Percentiles rank a stretch among this genome's conserved stretches.
Conservation (phyloP, 73 alveolate species). For the Uronychia binucleata region DNA sequence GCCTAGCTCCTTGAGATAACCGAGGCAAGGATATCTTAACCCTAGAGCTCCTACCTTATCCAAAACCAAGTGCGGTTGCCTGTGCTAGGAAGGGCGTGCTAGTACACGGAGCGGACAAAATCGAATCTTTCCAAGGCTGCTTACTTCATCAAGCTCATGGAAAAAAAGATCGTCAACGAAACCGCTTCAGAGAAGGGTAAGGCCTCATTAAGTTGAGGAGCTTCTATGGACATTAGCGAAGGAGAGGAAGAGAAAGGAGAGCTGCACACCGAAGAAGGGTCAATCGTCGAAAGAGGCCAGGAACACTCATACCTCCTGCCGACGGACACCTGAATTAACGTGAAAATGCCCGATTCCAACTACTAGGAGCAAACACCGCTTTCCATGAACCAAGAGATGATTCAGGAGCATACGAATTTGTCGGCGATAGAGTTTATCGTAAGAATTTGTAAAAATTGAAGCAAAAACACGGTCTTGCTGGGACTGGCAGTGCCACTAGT, state of each 20-base stretch:
- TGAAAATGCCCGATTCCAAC: neutral
- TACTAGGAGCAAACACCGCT: neutral
- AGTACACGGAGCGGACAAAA: slow-evolving; percentile 28
- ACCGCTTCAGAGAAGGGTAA: neutral
- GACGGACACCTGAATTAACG: neutral
- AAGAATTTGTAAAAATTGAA: neutral
- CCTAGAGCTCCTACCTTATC: slow-evolving; percentile 43
- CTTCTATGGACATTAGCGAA: neutral
- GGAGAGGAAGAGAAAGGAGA: slow-evolving; percentile 6
- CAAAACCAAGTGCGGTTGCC: slow-evolving; percentile 50
- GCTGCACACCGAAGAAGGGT: neutral
- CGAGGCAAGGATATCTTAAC: slow-evolving; percentile 36
- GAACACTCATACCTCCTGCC: neutral
- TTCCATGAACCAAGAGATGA: neutral
- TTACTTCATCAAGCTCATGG: slow-evolving; percentile 22
- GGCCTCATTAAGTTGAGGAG: neutral
- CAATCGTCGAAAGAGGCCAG: neutral
- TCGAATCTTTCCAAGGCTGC: slow-evolving; percentile 39
- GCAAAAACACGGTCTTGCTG: neutral
- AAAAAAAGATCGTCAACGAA: slow-evolving; percentile 1
- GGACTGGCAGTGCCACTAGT: neutral
- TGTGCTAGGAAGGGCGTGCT: slow-evolving; percentile 39
- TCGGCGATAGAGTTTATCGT: neutral
- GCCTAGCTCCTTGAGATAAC: slow-evolving; percentile 56
- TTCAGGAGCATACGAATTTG: neutral